Evolutionary conservation across 306 rosid genomes (phyloP).

Genomic region (Pachyrhizus erosus): DNA sequence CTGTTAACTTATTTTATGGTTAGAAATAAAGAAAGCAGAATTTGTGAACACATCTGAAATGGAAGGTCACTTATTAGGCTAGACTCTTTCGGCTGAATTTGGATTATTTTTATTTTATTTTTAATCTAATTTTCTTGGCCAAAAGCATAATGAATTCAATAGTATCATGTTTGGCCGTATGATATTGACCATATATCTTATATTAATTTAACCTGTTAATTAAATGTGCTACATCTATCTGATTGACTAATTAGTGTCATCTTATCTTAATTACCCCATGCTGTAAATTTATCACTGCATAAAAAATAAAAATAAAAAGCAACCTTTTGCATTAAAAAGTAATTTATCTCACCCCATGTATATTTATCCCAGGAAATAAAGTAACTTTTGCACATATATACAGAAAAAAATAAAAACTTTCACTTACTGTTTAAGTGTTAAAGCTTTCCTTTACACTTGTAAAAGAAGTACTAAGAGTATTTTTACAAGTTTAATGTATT

Average conservation of each 20-base stretch:
- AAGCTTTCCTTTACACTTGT: not conserved
- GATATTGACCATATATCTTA: conserved; percentile 15
- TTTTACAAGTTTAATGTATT: not conserved
- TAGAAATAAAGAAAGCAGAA: not conserved
- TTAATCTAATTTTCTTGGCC: not conserved
- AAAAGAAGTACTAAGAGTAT: not conserved
- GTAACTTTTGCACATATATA: not conserved
- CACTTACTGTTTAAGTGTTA: no score
- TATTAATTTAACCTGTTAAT: not conserved
- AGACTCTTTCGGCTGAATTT: conserved; percentile 35
- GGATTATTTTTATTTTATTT: not conserved
- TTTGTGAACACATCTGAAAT: conserved; percentile 18
- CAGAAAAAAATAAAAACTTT: no score
- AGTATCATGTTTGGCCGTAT: not conserved
- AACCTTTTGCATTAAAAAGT: not conserved
- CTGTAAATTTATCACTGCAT: not conserved
- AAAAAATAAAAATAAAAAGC: not conserved
- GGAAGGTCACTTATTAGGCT: conserved; percentile 20
- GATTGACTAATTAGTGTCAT: not conserved
- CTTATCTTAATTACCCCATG: not conserved
- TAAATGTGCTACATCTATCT: not conserved
- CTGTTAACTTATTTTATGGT: conserved; percentile 21
- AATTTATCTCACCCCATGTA: not conserved
- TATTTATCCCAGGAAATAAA: not conserved
- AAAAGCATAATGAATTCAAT: not conserved